Base-by-base conservation (phyloP, 2,329 filamentous ascomycete species). In the Cytospora leucostoma region DNA sequence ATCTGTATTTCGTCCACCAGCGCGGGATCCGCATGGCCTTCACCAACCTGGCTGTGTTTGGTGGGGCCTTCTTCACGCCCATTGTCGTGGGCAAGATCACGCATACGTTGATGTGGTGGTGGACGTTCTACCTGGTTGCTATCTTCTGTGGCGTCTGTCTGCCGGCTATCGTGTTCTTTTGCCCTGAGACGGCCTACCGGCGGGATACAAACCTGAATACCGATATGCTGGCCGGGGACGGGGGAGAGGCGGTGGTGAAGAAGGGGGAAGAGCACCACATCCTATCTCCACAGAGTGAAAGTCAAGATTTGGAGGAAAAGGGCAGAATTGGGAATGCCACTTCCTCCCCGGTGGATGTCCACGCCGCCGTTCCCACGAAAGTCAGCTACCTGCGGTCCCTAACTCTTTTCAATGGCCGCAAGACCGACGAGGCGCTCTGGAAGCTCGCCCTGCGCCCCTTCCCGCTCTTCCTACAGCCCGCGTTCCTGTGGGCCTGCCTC, bases 21-120 rank as follows among this genome's bases (percentile, higher is more conserved):
- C 84, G 91, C 59, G 93, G 93, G 37, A 85, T 89, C 69, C 86
- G 93, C 62, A 97, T 97, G 94, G 94, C 94, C 0, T 81, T 96
- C 61, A 80, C 84, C 60, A 83, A 87, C 74, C 69, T 88, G 71
- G 75, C 84, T 63, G 76, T 88, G 68, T 82, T 88, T 76, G 77
- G 82, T 65, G 81, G 83, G 52, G 78, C 81, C 61, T 84, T 86
- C 70, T 80, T 84, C 70, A 97, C 94, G 0, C 94, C 94, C 0
- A 92, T 97, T n/a, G 78, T 97, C 32, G 93, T 93, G 1, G 93
- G 93, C 40, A 93, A 92, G 76, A 93, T 97, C 70, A 92, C 92
- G 3, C 77, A 85, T 55, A 80, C 81, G 0, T 81, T 96, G 56
- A 87, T 88, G n/a, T 96, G 92, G 89, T 78, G 85, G 73, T 97